phyloP scores from a whole-genome alignment of 352 stramenopile genomes.

The Elongisporangium prolatum region DNA sequence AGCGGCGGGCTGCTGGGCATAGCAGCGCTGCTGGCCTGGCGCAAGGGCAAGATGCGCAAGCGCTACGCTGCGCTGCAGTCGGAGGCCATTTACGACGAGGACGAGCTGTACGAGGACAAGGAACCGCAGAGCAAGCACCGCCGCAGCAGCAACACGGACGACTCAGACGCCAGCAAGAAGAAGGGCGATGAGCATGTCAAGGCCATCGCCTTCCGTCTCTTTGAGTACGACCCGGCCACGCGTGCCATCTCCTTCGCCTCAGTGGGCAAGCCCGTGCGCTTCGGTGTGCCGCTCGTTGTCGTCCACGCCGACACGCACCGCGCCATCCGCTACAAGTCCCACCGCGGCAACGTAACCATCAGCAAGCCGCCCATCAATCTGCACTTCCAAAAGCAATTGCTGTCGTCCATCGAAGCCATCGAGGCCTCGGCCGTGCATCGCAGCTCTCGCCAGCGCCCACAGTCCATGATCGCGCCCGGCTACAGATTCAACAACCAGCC shows the following conservation, averaged over 20 bases:
- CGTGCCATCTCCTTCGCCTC: conserved; percentile 43
- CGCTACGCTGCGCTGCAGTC: conserved; percentile 68
- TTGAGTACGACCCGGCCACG: conserved; percentile 51
- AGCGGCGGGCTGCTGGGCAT: conserved; percentile 59
- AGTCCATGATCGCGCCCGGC: conserved; percentile 9
- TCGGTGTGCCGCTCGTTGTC: conserved; percentile 45
- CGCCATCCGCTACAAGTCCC: conserved; percentile 55
- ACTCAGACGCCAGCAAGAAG: conserved; percentile 11
- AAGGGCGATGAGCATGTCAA: conserved; percentile 9
- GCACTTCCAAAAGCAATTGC: conserved; percentile 55
- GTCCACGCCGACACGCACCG: conserved; percentile 60
- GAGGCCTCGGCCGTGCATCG: conserved; percentile 33
- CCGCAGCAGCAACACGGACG: conserved; percentile 8
- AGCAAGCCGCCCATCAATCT: conserved; percentile 61
- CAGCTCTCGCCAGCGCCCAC: conserved; percentile 17
- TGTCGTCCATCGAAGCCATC: conserved; percentile 37
- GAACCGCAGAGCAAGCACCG: neutral
- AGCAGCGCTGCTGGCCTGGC: conserved; percentile 66
- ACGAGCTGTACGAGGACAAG: conserved; percentile 4
- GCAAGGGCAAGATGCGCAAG: conserved; percentile 64
- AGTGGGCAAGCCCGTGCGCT: conserved; percentile 54
- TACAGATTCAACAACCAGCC: neutral
- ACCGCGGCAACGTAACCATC: conserved; percentile 61
- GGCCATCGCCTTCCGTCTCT: conserved; percentile 64
- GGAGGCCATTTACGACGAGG: conserved; percentile 40